A percentile compares a stretch with the other conserved stretches of the same genome.
These are phyloP conservation scores for Amaranthus hypochondriacus DNA, from an alignment of 148 eudicot species.

Conservation along the genomic window DNA sequence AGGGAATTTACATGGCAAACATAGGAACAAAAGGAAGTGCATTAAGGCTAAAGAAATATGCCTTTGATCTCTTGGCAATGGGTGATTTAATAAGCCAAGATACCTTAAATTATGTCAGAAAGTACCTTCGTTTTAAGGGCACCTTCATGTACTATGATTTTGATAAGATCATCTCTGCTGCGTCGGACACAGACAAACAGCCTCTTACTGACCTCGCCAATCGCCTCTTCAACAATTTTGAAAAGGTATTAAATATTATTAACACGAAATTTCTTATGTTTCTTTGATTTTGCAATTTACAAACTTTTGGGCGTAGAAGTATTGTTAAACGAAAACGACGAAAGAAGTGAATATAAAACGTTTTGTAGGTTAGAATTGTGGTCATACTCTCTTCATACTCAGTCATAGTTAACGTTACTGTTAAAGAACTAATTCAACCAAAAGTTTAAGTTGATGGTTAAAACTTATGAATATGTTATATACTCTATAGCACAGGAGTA, in stretches of 20 bases:
- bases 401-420: too few species aligned
- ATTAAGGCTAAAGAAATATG: conserved; percentile 52
- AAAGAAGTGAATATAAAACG: too few species aligned
- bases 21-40: conserved; percentile 54
- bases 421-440: too few species aligned
- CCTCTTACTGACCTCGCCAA: conserved; percentile 73
- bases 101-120: conserved; percentile 60
- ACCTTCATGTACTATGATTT: conserved; percentile 83
- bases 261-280: too few species aligned
- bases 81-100: conserved; percentile 70
- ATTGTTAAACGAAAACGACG: too few species aligned
- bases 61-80: conserved; percentile 81
- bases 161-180: conserved; percentile 70
- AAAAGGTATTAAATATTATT: conserved; percentile 42
- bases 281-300: too few species aligned
- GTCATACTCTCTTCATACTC: too few species aligned
- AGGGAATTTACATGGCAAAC: conserved; percentile 59
- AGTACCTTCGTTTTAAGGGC: conserved; percentile 59
- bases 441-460: too few species aligned
- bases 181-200: conserved; percentile 48
- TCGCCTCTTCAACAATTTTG: conserved; percentile 62
- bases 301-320: background rate
- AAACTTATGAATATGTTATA: too few species aligned
- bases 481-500: too few species aligned
- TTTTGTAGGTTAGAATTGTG: too few species aligned